Base-by-base conservation (phyloP, 2,329 filamentous ascomycete genomes). In the Fusarium torulosum region DNA sequence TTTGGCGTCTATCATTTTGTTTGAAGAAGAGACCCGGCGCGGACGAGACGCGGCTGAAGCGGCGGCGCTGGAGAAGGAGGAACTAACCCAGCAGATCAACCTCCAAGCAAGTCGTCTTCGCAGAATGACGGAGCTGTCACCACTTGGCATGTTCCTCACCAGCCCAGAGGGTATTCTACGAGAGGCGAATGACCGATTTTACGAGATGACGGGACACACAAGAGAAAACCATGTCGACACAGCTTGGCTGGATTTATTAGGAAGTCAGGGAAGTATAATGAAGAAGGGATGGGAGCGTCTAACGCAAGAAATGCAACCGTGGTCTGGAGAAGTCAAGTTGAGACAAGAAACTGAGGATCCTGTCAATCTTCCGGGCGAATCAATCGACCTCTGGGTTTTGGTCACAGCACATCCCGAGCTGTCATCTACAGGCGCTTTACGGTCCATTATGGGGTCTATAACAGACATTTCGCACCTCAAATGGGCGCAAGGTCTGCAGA, bases 11-110 rank as follows among this genome's bases (percentile, higher is more conserved):
- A 86, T 89, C 0, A 87, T 90, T 0, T 78, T 91, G 0, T 89
- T 89, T 50, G 87, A 90, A 72, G 87, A 90, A 59, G 88, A 90
- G 66, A 88, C 89, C 8, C 80, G 84, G 19, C 80, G 86, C 51
- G 85, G 72, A 7, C 61, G 75, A 4, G 75, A 79, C 25, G 76
- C 75, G 0, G 78, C 74, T 3, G 78, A 79, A 46, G 73, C 76
- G 0, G 77, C 77, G 0, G 76, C 76, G 2, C 38, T 79, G 4
- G 75, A 79, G 27, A 74, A 75, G 38, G 74, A 78, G 41, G 73
- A 75, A 19, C 63, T 79, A 0, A 75, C 76, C 0, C 74, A 79
- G 20, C 73, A 79, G 41, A 57, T 79, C 1, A 69, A 75, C n/a
- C 59, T 79, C 4, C 78, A 79, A 53, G 77, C 76, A 5, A 79